Base-by-base conservation (phyloP, 2,329 filamentous ascomycete species). In the Achaetomium macrosporum region DNA sequence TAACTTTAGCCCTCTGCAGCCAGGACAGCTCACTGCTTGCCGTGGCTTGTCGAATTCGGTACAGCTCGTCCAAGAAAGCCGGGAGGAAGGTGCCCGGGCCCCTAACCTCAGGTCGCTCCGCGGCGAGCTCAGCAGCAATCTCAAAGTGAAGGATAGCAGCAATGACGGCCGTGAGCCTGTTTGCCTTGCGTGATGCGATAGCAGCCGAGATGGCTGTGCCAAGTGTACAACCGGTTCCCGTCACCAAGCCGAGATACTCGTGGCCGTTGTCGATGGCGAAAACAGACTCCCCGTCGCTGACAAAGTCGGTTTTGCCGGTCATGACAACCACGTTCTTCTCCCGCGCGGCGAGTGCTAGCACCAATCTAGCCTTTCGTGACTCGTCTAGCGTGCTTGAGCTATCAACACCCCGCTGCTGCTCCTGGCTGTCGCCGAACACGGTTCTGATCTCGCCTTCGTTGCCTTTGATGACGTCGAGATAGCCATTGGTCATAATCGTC, bases 31-130 rank as follows among this genome's bases (percentile, higher is more conserved):
- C 71, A 0, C 75, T 76, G 5, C 65, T 63, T 0, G 68, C 70
- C 3, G 79, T 78, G 31, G 73, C 73, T 58, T 71, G 72, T 50
- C 80, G 58, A 52, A 65, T 82, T 62, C 20, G 66, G 66, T 60
- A 77, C 57, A 85, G 63, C 69, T 81, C 87, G 61, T 97, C 92
- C 40, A 96, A 72, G 64, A 96, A 91, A 0, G 85, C 85, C 0
- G 90, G 86, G 12, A 95, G 83, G 72, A 96, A 96, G 0, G 84
- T 89, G 0, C 92, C 92, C 0, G 92, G 90, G 0, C 92, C 92
- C 54, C 75, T 76, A 3, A 93, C 88, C 0, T 72, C 61, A 68
- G 42, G 54, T 48, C 82, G 73, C 63, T 80, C 79, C 0, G 88
- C 88, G 0, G 83, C 82, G 47, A 73, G 70, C 71, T 92, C 85